Evolutionary conservation across 805 yeast species (phyloP).

Genomic region (Helenozyma baotianmanensis): DNA sequence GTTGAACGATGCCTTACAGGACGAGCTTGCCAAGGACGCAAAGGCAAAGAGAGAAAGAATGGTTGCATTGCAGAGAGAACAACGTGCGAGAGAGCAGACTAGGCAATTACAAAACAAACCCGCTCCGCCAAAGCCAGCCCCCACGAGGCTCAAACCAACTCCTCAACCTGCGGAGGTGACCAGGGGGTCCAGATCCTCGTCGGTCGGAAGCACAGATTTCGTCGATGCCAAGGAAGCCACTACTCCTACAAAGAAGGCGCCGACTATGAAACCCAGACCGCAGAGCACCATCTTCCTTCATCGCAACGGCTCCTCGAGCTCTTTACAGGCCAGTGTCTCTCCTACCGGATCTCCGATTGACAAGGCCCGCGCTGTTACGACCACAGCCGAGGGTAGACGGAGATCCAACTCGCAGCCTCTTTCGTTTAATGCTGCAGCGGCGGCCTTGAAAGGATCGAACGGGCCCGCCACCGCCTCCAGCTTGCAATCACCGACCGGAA

Average conservation of each 20-base stretch:
- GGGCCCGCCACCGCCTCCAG: neutral
- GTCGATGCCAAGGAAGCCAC: too few relatives aligned
- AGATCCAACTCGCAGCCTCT: conserved; percentile 37
- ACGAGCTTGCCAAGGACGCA: conserved; percentile 4
- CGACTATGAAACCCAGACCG: neutral
- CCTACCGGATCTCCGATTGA: conserved; percentile 2
- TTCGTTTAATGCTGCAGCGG: conserved; percentile 24
- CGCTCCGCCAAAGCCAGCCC: neutral
- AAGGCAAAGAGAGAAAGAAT: conserved; percentile 4
- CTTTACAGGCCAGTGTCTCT: conserved; percentile 2
- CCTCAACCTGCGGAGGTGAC: neutral
- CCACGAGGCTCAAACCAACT: neutral
- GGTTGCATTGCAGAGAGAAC: conserved; percentile 1
- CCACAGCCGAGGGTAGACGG: conserved; percentile 20
- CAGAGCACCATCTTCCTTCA: conserved; percentile 22
- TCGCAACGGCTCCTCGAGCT: conserved; percentile 15
- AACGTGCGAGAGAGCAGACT: conserved; percentile 3
- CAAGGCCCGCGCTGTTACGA: conserved; percentile 6
- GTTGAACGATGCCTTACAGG: conserved; percentile 12
- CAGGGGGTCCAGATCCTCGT: conserved; percentile 2
- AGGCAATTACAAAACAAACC: too few relatives aligned
- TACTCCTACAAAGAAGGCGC: neutral
- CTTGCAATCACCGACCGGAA: conserved; percentile 16
- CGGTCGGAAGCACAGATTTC: neutral
- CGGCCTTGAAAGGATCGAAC: conserved; percentile 20